These are phyloP conservation scores for Ophiorrhiza pumila DNA, from an alignment of 257 asterid genomes.

Conservation along the genomic window DNA sequence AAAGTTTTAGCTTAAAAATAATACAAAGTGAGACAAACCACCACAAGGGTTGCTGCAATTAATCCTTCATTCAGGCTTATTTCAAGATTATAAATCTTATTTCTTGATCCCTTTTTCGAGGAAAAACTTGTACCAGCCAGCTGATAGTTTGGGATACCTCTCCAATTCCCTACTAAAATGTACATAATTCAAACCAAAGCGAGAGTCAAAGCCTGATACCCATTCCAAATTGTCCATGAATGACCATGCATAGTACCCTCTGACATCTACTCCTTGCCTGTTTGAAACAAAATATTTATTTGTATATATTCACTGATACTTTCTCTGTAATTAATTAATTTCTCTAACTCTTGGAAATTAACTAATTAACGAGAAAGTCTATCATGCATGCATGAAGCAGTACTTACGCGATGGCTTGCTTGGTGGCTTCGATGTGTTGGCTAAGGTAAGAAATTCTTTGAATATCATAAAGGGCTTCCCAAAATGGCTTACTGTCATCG, in stretches of 20 bases:
- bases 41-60: no score
- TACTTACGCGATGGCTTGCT: not conserved
- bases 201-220: conserved; percentile 21
- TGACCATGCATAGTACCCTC: conserved; percentile 31
- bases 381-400: no score
- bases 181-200: conserved; percentile 24
- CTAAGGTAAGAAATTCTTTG: not conserved
- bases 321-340: no score
- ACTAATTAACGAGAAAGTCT: no score
- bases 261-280: not conserved
- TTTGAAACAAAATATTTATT: not conserved
- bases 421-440: not conserved
- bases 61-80: no score
- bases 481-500: not conserved
- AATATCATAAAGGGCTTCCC: not conserved
- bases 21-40: no score
- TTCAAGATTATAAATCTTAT: no score
- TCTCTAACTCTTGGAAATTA: no score
- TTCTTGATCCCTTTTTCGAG: not conserved
- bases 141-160: conserved; percentile 5
- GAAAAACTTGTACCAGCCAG: not conserved
- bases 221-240: conserved; percentile 28
- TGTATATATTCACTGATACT: no score
- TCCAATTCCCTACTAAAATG: conserved; percentile 8
- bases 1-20: no score